These are phyloP conservation scores for Lactarius vividus DNA, from an alignment of 768 basidiomycete species.

Conservation along the genomic window DNA sequence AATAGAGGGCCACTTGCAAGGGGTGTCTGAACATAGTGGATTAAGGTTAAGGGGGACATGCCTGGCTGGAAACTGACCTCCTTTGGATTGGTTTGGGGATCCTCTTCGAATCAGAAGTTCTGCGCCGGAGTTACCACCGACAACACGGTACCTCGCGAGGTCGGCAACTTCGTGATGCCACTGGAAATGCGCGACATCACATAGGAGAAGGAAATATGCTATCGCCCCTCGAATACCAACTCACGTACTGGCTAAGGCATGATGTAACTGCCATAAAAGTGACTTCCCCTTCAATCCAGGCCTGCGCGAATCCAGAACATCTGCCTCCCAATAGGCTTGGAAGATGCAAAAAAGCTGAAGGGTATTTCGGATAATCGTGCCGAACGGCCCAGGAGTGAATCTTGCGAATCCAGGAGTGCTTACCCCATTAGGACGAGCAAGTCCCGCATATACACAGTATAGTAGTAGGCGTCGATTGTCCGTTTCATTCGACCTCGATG, in stretches of 20 bases:
- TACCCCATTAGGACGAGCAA: background rate
- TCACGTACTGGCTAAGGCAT: background rate
- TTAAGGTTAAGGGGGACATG: no score
- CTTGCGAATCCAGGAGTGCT: background rate
- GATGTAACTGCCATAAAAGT: background rate
- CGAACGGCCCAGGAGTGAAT: background rate
- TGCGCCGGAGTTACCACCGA: conserved; percentile 10
- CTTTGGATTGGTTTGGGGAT: background rate
- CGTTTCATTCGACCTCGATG: background rate
- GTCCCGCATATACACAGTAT: background rate
- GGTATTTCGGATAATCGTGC: conserved; percentile 7
- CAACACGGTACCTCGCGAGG: background rate
- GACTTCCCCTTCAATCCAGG: background rate
- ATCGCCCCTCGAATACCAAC: background rate
- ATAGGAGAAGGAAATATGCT: background rate
- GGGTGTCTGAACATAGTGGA: background rate
- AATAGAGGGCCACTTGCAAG: background rate
- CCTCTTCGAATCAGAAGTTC: background rate
- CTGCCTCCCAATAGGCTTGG: background rate
- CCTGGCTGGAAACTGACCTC: background rate
- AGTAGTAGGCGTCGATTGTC: background rate
- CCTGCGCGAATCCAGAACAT: background rate
- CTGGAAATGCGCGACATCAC: background rate
- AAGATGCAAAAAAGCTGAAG: background rate
- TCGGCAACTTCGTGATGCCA: background rate